Percentiles rank a stretch among this genome's conserved stretches.
phyloP scores from a whole-genome alignment of 2,329 filamentous ascomycete species.

The Didymella glomerata region DNA sequence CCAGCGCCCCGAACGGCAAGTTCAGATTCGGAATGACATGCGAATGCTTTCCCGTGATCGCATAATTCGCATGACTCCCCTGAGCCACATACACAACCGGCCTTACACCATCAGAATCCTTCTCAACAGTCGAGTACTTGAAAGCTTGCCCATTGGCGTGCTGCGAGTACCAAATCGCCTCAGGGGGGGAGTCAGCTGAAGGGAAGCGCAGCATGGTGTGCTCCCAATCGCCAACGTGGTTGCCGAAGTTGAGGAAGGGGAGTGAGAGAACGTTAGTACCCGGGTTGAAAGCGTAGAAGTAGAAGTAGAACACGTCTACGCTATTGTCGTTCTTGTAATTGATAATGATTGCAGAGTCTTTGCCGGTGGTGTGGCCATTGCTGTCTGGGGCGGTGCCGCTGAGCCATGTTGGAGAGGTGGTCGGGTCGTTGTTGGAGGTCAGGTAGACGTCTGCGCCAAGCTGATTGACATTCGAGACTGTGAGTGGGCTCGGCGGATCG shows the following conservation, averaged over 20 bases:
- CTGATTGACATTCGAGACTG: conserved; percentile 54
- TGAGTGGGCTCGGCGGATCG: conserved; percentile 49
- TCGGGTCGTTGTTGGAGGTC: conserved; percentile 55
- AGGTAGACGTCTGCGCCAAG: conserved; percentile 56
- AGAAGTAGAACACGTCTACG: conserved; percentile 70
- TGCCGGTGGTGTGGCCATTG: conserved; percentile 60
- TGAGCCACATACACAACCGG: conserved; percentile 67
- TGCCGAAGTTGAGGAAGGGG: conserved; percentile 57
- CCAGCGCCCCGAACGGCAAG: conserved; percentile 60
- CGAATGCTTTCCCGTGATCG: conserved; percentile 66
- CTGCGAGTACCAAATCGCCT: conserved; percentile 69
- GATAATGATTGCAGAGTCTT: conserved; percentile 64
- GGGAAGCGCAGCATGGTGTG: conserved; percentile 73
- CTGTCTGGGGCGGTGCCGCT: conserved; percentile 63
- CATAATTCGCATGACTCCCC: conserved; percentile 72
- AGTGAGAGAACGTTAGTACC: conserved; percentile 60
- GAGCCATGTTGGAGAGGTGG: conserved; percentile 54
- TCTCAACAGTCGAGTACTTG: conserved; percentile 60
- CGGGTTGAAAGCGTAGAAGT: conserved; percentile 67
- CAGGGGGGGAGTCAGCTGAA: conserved; percentile 58
- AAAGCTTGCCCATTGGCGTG: conserved; percentile 71
- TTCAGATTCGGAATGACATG: conserved; percentile 69
- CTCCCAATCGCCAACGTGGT: conserved; percentile 74
- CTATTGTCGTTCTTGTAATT: conserved; percentile 63
- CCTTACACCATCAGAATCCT: conserved; percentile 65